Percentiles rank a stretch among this genome's conserved stretches.
Conservation (phyloP, 192 early-diverging fungal species). For the Phlyctochytrium arcticum region DNA sequence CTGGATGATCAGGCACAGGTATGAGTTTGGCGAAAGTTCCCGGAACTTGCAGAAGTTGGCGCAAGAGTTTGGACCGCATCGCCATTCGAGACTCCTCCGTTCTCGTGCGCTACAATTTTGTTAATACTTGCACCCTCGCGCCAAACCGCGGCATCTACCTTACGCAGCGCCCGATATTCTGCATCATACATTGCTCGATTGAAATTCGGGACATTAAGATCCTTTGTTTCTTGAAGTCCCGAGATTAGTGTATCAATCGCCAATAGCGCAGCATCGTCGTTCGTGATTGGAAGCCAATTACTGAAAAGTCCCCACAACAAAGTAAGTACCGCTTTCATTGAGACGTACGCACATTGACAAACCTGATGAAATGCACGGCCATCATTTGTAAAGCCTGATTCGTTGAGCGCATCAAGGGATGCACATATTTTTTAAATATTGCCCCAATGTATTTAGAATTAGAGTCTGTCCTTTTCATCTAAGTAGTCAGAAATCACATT, state of each 20-base stretch:
- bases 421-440: conserved; percentile 46
- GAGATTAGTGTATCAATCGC: conserved; percentile 41
- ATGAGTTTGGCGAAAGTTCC: conserved; percentile 41
- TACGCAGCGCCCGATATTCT: conserved; percentile 27
- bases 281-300: conserved; percentile 52
- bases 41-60: conserved; percentile 43
- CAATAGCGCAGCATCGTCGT: conserved; percentile 45
- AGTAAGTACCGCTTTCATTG: background rate
- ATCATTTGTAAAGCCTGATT: conserved; percentile 38
- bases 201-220: conserved; percentile 33
- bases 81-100: conserved; percentile 45
- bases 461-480: conserved; percentile 41
- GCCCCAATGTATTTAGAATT: conserved; percentile 55
- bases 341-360: background rate
- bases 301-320: conserved; percentile 5
- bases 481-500: background rate
- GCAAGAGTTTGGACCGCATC: conserved; percentile 44
- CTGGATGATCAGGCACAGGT: conserved; percentile 46
- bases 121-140: background rate
- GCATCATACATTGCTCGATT: conserved; percentile 26
- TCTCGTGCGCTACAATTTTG: background rate
- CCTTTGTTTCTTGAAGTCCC: conserved; percentile 35
- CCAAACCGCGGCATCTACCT: conserved; percentile 18
- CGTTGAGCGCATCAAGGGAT: conserved; percentile 40
- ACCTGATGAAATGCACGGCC: conserved; percentile 52